Evolutionary conservation across 2,329 filamentous ascomycete genomes (phyloP).

Genomic region (Tolypocladium tropicale): DNA sequence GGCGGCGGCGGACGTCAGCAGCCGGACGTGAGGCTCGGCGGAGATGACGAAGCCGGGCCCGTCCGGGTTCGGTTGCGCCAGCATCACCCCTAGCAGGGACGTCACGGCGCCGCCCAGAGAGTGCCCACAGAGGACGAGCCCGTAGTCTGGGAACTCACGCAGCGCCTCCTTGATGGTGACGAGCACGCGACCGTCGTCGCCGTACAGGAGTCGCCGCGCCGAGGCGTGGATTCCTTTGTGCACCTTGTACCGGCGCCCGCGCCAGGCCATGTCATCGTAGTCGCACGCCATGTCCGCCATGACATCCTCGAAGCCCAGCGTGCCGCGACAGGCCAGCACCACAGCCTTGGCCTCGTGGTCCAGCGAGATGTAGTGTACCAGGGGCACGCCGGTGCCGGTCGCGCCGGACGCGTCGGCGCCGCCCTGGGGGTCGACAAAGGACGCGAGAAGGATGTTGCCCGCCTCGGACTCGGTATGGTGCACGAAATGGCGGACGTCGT

Average conservation of each 20-base stretch:
- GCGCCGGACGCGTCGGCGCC: conserved; percentile 55
- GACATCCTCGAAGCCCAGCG: conserved; percentile 63
- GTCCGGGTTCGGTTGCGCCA: conserved; percentile 49
- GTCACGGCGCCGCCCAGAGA: conserved; percentile 62
- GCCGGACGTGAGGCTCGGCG: conserved; percentile 31
- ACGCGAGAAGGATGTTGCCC: conserved; percentile 54
- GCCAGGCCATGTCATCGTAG: conserved; percentile 56
- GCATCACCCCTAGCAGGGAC: conserved; percentile 59
- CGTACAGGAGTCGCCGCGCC: conserved; percentile 55
- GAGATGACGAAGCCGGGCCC: conserved; percentile 55
- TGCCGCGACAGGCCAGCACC: conserved; percentile 62
- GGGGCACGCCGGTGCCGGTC: conserved; percentile 55
- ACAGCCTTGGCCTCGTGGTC: conserved; percentile 64
- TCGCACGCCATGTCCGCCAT: conserved; percentile 66
- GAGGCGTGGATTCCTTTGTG: conserved; percentile 69
- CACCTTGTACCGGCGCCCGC: conserved; percentile 55
- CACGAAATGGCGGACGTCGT: conserved; percentile 53
- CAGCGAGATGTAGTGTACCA: conserved; percentile 64
- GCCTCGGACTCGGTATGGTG: conserved; percentile 50
- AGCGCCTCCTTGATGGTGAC: conserved; percentile 55
- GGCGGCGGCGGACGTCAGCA: conserved; percentile 19
- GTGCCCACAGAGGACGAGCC: conserved; percentile 59
- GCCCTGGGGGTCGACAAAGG: conserved; percentile 59
- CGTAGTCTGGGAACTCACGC: conserved; percentile 57
- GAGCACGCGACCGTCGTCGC: conserved; percentile 56